Evolutionary conservation across 768 basidiomycete species (phyloP).

Genomic region (Termitomyces sp.): DNA sequence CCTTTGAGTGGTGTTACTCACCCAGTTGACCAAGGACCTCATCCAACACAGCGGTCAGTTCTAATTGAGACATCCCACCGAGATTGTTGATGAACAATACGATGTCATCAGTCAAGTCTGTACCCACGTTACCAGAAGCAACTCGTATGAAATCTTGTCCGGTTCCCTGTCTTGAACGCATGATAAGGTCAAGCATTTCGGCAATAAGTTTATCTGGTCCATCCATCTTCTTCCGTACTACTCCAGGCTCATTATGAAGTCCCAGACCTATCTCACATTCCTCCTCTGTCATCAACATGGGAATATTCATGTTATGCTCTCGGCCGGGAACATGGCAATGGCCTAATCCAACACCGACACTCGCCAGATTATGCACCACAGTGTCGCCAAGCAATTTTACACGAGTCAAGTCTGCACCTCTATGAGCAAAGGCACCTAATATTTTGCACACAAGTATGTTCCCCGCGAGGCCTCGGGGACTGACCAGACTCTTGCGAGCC

Average conservation of each 20-base stretch:
- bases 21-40: constrained; percentile 37
- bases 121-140: constrained; percentile 23
- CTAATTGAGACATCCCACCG: constrained; percentile 44
- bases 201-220: constrained; percentile 21
- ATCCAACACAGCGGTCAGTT: constrained; percentile 45
- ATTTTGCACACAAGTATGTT: constrained; percentile 52
- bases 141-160: constrained; percentile 5
- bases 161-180: constrained; percentile 39
- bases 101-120: constrained; percentile 30
- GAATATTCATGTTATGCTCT: constrained; percentile 13
- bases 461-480: constrained; percentile 41
- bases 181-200: constrained; percentile 28
- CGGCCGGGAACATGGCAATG: constrained; percentile 57
- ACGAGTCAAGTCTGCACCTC: constrained; percentile 26
- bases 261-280: constrained; percentile 48
- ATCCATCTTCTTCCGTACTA: constrained; percentile 29
- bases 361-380: constrained; percentile 24
- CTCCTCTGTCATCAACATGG: constrained; percentile 13
- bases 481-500: constrained; percentile 28
- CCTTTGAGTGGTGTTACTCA: constrained; percentile 11
- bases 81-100: constrained; percentile 52
- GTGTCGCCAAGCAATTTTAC: constrained; percentile 29
- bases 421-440: constrained; percentile 42
- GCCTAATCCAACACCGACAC: constrained; percentile 38
- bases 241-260: constrained; percentile 51